phyloP scores from a whole-genome alignment of 345 rosid species.

The Gossypium arboreum region DNA sequence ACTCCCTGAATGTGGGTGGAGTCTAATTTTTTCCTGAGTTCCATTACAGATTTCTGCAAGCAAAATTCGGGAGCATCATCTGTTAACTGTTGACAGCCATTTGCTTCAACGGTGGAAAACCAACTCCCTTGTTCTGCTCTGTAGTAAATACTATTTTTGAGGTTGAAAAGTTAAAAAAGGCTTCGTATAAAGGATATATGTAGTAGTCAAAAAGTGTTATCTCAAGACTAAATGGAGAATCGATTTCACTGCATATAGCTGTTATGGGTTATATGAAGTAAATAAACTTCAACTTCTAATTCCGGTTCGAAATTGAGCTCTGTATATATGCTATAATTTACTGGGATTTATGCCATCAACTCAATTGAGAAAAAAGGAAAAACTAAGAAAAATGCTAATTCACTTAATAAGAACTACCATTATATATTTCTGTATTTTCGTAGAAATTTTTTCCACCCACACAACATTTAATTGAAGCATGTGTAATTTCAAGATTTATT shows the following conservation, averaged over 20 bases:
- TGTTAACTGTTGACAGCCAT: background rate
- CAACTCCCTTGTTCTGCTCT: background rate
- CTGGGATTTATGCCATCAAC: no score
- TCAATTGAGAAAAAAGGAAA: no score
- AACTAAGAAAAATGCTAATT: no score
- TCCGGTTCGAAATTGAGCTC: background rate
- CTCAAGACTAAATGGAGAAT: background rate
- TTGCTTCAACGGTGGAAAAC: background rate
- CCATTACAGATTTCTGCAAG: background rate
- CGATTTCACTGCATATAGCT: background rate
- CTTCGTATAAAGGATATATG: background rate
- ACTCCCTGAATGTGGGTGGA: constrained; percentile 44
- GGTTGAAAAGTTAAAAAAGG: background rate
- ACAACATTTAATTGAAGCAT: no score
- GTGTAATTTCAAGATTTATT: no score
- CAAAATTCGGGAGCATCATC: background rate
- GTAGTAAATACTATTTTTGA: background rate
- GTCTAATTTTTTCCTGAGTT: background rate
- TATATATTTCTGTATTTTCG: no score
- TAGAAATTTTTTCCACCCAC: no score
- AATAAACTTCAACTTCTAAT: background rate
- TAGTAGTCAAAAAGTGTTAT: background rate
- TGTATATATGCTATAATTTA: no score
- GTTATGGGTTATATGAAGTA: background rate
- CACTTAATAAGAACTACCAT: no score